A percentile compares a stretch with the other conserved stretches of the same genome.
These are phyloP conservation scores for Fraxinus cuspidata DNA, from an alignment of 257 asterid genomes.

Conservation along the genomic window DNA sequence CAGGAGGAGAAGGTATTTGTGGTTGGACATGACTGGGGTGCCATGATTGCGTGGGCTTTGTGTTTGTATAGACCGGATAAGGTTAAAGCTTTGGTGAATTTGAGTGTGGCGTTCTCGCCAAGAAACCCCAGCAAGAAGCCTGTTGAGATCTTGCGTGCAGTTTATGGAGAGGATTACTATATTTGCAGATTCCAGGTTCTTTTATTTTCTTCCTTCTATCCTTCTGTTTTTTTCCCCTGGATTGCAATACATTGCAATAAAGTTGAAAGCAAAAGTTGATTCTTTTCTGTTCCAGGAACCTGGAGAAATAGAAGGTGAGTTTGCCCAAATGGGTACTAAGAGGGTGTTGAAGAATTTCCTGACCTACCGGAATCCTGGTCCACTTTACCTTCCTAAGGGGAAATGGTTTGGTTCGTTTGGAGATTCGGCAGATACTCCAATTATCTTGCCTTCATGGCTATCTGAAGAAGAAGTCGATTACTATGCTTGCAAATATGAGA, in stretches of 20 bases:
- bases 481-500: conserved; percentile 50
- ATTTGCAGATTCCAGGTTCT: conserved; percentile 74
- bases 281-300: conserved; percentile 37
- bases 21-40: conserved; percentile 94
- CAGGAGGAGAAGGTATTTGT: conserved; percentile 59
- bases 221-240: no score
- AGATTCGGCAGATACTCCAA: conserved; percentile 22
- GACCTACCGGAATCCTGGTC: conserved; percentile 47
- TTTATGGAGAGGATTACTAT: conserved; percentile 74
- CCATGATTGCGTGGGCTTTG: conserved; percentile 66
- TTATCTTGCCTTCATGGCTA: conserved; percentile 55
- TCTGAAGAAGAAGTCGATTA: conserved; percentile 52
- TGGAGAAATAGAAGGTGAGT: conserved; percentile 63
- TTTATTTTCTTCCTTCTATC: neutral
- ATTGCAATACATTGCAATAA: neutral
- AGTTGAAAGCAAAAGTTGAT: neutral
- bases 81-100: conserved; percentile 63
- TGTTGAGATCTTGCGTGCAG: conserved; percentile 37
- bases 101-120: conserved; percentile 63
- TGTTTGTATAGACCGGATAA: conserved; percentile 73
- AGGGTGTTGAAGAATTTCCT: conserved; percentile 43
- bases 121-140: conserved; percentile 59
- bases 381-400: conserved; percentile 54
- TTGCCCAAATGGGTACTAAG: conserved; percentile 48
- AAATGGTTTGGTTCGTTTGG: conserved; percentile 19